Conservation (phyloP, 352 stramenopile genomes). For the Phytophthora brassicae region DNA sequence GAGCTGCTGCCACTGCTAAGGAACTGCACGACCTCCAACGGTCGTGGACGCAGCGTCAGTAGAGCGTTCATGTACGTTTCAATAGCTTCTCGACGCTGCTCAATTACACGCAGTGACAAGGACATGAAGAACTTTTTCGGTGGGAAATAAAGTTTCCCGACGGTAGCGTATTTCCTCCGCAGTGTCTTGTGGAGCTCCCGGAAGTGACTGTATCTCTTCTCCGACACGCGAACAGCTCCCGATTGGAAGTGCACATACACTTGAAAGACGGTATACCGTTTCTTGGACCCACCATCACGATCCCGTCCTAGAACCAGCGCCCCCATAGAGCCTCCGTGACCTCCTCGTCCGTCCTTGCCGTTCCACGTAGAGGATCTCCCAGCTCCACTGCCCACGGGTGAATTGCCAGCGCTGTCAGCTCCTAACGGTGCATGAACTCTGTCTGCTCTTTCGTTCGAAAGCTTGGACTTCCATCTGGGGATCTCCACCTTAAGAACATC, state of each 20-base stretch:
- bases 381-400: constrained; percentile 23
- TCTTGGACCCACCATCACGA: constrained; percentile 37
- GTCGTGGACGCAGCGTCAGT: constrained; percentile 65
- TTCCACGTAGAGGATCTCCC: constrained; percentile 53
- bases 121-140: constrained; percentile 89
- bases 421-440: constrained; percentile 31
- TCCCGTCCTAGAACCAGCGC: constrained; percentile 29
- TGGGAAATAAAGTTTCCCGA: constrained; percentile 83
- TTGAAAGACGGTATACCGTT: constrained; percentile 81
- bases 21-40: constrained; percentile 71
- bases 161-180: constrained; percentile 74
- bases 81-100: constrained; percentile 79
- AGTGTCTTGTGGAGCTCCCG: constrained; percentile 82
- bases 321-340: constrained; percentile 42
- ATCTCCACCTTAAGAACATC: constrained; percentile 80
- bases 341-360: constrained; percentile 41
- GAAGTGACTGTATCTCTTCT: constrained; percentile 87
- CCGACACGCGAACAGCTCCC: constrained; percentile 52
- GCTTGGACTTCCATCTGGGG: constrained; percentile 56
- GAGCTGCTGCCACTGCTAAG: constrained; percentile 44
- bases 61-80: constrained; percentile 86
- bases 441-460: constrained; percentile 55
- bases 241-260: constrained; percentile 80
- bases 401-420: constrained; percentile 37
- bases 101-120: constrained; percentile 85